These are phyloP conservation scores for Heterobasidion annosum DNA, from an alignment of 1,284 basidiomycete genomes.

Conservation along the genomic window DNA sequence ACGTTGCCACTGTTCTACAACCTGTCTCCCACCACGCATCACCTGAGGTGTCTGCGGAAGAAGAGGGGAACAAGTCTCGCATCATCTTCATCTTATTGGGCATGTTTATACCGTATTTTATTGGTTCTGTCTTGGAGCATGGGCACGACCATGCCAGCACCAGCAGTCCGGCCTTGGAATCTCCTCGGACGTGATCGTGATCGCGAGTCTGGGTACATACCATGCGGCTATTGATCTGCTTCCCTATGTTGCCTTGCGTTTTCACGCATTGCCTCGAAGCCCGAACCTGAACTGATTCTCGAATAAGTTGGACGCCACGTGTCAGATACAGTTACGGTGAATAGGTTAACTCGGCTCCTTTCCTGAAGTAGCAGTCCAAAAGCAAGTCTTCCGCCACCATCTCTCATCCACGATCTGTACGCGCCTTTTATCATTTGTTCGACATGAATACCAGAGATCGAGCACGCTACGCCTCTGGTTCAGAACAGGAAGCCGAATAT, in stretches of 20 bases:
- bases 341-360: too few species aligned
- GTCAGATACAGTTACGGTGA: too few species aligned
- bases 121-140: constrained; percentile 42
- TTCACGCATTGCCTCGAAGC: too few species aligned
- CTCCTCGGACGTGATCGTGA: too few species aligned
- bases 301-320: too few species aligned
- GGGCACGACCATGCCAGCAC: constrained; percentile 21
- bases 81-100: constrained; percentile 51
- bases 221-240: too few species aligned
- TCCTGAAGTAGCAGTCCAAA: neutral
- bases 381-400: neutral
- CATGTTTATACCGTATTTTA: constrained; percentile 59
- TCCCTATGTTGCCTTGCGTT: too few species aligned
- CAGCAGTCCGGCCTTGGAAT: neutral
- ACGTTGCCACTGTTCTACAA: constrained; percentile 87
- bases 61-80: constrained; percentile 38
- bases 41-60: constrained; percentile 24
- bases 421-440: neutral
- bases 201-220: too few species aligned
- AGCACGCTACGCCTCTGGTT: constrained; percentile 16
- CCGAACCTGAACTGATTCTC: too few species aligned
- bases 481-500: constrained; percentile 15
- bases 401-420: neutral
- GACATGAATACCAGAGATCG: constrained; percentile 14
- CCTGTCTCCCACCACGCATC: constrained; percentile 46